Conservation (phyloP, 495 filamentous ascomycete species). For the Letharia columbiana region DNA sequence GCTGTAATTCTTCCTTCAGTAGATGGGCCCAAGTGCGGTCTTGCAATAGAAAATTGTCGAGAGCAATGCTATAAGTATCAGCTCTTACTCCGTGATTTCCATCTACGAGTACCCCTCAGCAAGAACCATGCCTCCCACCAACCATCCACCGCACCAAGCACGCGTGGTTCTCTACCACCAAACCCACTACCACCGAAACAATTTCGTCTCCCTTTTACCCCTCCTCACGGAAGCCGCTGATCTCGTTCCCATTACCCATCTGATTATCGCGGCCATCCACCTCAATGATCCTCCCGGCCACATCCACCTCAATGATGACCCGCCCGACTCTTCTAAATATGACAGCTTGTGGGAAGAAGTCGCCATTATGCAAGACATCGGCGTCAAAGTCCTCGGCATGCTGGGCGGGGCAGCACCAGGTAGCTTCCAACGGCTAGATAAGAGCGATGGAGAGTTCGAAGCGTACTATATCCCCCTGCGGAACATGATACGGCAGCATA, state of each 20-base stretch:
- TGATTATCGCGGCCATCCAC: constrained; percentile 74
- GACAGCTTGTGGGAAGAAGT: constrained; percentile 62
- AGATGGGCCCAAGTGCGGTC: not conserved
- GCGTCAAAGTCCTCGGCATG: constrained; percentile 72
- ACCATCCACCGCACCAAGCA: constrained; percentile 26
- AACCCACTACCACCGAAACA: constrained; percentile 52
- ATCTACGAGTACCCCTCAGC: not conserved
- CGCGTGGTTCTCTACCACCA: constrained; percentile 65
- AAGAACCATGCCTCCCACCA: constrained; percentile 9
- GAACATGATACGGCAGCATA: constrained; percentile 46
- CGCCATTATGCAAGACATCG: constrained; percentile 50
- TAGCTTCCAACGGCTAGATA: constrained; percentile 58
- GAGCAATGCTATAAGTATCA: not conserved
- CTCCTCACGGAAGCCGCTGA: constrained; percentile 44
- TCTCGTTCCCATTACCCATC: constrained; percentile 48
- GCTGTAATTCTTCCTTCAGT: not conserved
- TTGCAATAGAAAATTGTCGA: not conserved
- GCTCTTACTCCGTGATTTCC: not conserved
- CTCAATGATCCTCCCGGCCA: constrained; percentile 50
- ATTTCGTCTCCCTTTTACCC: constrained; percentile 61
- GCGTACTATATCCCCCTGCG: constrained; percentile 56
- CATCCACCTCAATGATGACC: constrained; percentile 70
- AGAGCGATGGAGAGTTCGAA: constrained; percentile 49
- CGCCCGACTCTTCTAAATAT: constrained; percentile 48
- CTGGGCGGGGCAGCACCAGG: constrained; percentile 71